Percentiles rank a stretch among this genome's conserved stretches.
These are phyloP conservation scores for Fusarium praegraminearum DNA, from an alignment of 2,329 filamentous ascomycete genomes.

Conservation along the genomic window DNA sequence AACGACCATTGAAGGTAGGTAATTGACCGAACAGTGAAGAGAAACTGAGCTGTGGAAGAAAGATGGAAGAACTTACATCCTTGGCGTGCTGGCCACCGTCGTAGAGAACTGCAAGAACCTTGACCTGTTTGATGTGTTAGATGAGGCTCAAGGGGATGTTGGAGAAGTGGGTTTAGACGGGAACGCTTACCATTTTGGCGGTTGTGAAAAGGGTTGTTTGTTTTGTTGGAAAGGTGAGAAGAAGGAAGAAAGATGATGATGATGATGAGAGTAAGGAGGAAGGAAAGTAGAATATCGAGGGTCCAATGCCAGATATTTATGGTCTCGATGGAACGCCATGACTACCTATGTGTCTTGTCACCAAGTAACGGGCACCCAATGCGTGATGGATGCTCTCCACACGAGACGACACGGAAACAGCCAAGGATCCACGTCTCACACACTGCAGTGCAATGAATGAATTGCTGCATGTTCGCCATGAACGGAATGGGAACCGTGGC, in stretches of 20 bases:
- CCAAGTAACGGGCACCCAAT: slow-evolving; percentile 28
- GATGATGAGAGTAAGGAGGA: slow-evolving; percentile 40
- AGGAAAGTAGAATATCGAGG: slow-evolving; percentile 26
- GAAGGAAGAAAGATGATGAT: slow-evolving; percentile 37
- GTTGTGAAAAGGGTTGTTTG: slow-evolving; percentile 35
- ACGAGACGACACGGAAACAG: slow-evolving; percentile 28
- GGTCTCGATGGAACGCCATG: slow-evolving; percentile 36
- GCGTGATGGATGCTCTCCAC: slow-evolving; percentile 27
- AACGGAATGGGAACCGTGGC: slow-evolving; percentile 38
- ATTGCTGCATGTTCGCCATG: slow-evolving; percentile 19
- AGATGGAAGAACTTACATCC: slow-evolving; percentile 68
- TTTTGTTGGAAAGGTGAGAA: slow-evolving; percentile 30
- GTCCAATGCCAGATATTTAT: slow-evolving; percentile 46
- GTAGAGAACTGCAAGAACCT: slow-evolving; percentile 94
- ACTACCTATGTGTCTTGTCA: slow-evolving; percentile 21
- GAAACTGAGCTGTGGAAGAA: background rate
- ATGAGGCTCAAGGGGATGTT: slow-evolving; percentile 23
- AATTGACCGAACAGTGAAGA: slow-evolving; percentile 10
- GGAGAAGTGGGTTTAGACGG: slow-evolving; percentile 3
- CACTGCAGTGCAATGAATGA: slow-evolving; percentile 25
- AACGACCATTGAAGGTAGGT: slow-evolving; percentile 24
- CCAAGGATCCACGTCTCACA: slow-evolving; percentile 43
- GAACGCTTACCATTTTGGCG: slow-evolving; percentile 48
- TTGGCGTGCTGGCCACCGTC: slow-evolving; percentile 90
- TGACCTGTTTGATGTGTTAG: slow-evolving; percentile 72